These are phyloP conservation scores for Albatrellus ellisii DNA, from an alignment of 768 basidiomycete species.

Conservation along the genomic window DNA sequence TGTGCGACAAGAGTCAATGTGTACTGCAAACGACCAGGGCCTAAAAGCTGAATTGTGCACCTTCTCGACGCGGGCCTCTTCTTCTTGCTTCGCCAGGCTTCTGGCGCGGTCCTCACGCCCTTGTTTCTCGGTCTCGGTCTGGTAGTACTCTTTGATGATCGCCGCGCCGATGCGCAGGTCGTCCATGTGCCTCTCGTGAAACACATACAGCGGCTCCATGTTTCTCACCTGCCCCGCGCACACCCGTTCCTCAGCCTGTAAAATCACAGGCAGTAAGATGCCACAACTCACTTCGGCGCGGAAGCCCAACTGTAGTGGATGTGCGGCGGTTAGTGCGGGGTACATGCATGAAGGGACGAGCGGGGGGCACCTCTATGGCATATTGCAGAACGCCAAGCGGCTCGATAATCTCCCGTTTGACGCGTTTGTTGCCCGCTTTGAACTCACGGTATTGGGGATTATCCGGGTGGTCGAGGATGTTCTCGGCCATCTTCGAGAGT, in stretches of 20 bases:
- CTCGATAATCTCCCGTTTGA: slow-evolving; percentile 55
- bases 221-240: slow-evolving; percentile 37
- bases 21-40: neutral
- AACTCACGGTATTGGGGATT: slow-evolving; percentile 63
- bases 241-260: neutral
- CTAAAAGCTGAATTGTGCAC: slow-evolving; percentile 21
- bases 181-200: slow-evolving; percentile 34
- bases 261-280: neutral
- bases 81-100: slow-evolving; percentile 46
- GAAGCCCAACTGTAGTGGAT: slow-evolving; percentile 52
- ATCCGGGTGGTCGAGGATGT: slow-evolving; percentile 58
- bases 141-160: slow-evolving; percentile 51
- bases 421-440: slow-evolving; percentile 60
- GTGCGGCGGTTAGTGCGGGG: too few species aligned
- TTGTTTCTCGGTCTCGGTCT: slow-evolving; percentile 35
- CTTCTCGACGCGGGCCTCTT: slow-evolving; percentile 39
- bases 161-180: slow-evolving; percentile 51
- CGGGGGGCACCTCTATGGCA: slow-evolving; percentile 51
- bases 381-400: slow-evolving; percentile 69
- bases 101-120: slow-evolving; percentile 34
- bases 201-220: slow-evolving; percentile 66
- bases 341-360: neutral
- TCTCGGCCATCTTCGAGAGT: slow-evolving; percentile 54
- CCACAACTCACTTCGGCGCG: slow-evolving; percentile 38
- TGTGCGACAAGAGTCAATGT: slow-evolving; percentile 17